A percentile compares a stretch with the other conserved stretches of the same genome.
Conservation (phyloP, 2,329 filamentous ascomycete genomes). For the Metarhizium rileyi region DNA sequence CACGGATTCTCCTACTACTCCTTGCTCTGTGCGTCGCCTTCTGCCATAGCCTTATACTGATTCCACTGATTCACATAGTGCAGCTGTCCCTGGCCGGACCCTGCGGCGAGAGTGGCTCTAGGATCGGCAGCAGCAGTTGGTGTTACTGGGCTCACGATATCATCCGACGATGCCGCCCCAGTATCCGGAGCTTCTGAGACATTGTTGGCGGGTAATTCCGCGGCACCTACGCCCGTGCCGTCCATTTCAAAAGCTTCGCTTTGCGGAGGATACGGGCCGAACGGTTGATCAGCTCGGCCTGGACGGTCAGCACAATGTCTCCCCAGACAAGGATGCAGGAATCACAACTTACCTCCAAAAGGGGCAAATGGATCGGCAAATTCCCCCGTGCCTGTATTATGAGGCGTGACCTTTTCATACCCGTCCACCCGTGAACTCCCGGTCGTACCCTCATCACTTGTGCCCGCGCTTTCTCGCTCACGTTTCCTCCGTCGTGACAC, state of each 20-base stretch:
- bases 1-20: neutral
- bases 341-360: slow-evolving; percentile 31
- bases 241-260: slow-evolving; percentile 29
- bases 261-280: slow-evolving; percentile 16
- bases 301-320: neutral
- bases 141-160: neutral
- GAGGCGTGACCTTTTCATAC: slow-evolving; percentile 14
- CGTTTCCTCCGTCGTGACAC: slow-evolving; percentile 11
- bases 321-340: neutral
- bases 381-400: slow-evolving; percentile 14
- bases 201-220: slow-evolving; percentile 23
- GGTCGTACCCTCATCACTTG: slow-evolving; percentile 7
- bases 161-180: slow-evolving; percentile 8
- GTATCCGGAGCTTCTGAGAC: slow-evolving; percentile 3
- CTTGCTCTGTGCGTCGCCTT: neutral
- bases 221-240: slow-evolving; percentile 19
- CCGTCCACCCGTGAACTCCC: neutral
- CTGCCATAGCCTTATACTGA: neutral
- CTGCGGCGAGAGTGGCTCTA: neutral
- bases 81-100: neutral
- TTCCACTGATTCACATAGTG: neutral
- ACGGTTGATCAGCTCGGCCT: slow-evolving; percentile 25
- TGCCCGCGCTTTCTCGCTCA: slow-evolving; percentile 2
- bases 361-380: slow-evolving; percentile 30
- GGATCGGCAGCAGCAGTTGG: neutral